A percentile compares a stretch with the other conserved stretches of the same genome.
Conservation (phyloP, 2,329 filamentous ascomycete species). For the Fusarium pilosicola region DNA sequence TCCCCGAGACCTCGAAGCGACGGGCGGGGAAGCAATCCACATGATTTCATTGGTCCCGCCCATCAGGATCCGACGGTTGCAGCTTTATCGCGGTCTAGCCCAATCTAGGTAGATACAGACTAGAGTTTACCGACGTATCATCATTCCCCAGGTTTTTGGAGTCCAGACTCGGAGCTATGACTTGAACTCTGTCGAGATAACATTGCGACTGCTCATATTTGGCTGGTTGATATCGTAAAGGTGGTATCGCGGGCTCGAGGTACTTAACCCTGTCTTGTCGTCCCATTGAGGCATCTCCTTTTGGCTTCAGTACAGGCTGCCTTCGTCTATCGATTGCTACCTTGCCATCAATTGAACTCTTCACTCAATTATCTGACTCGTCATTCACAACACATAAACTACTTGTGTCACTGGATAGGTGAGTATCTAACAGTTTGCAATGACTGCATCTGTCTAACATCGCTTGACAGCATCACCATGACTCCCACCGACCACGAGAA, state of each 20-base stretch:
- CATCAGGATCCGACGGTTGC: slow-evolving; percentile 14
- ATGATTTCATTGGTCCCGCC: neutral
- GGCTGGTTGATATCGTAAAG: accelerated
- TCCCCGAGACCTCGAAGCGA: neutral
- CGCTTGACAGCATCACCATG: neutral
- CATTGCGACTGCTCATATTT: neutral
- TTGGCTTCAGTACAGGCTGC: neutral
- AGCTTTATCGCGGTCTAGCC: slow-evolving; percentile 10
- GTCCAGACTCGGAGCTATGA: neutral
- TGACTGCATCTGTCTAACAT: neutral
- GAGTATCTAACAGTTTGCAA: neutral
- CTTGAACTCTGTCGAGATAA: neutral
- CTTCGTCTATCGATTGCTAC: neutral
- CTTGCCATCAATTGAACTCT: neutral
- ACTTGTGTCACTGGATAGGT: accelerated
- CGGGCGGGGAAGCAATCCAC: neutral
- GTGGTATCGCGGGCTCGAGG: neutral
- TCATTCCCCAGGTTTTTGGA: neutral
- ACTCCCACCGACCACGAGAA: neutral
- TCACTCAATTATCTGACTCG: accelerated
- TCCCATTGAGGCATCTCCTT: neutral
- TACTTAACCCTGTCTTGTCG: slow-evolving; percentile 2
- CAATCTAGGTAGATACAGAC: neutral
- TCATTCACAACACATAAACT: neutral
- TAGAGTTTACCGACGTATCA: slow-evolving; percentile 7